A percentile compares a stretch with the other conserved stretches of the same genome.
phyloP scores from a whole-genome alignment of 345 rosid species.

The Gossypium turneri region DNA sequence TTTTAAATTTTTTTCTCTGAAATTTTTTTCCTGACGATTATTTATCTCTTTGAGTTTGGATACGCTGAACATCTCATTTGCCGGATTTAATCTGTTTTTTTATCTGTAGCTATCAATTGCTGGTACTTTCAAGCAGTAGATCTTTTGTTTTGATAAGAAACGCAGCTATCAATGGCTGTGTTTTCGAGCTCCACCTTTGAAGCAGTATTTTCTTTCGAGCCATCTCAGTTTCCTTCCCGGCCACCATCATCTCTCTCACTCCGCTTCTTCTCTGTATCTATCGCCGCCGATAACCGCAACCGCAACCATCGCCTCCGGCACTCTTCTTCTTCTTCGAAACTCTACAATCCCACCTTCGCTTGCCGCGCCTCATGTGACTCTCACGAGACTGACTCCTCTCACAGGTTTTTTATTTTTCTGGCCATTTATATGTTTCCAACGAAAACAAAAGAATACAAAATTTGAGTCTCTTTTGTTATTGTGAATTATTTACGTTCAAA shows the following conservation, averaged over 20 bases:
- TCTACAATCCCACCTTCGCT: neutral
- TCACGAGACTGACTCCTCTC: constrained; percentile 8
- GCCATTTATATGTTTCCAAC: neutral
- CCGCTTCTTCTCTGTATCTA: neutral
- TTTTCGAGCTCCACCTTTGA: neutral
- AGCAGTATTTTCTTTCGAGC: neutral
- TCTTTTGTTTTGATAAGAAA: neutral
- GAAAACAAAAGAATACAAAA: neutral
- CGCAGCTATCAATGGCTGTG: neutral
- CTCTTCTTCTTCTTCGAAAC: neutral
- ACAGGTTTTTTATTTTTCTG: neutral
- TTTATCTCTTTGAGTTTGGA: neutral
- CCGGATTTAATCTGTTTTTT: neutral
- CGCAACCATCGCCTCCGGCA: neutral
- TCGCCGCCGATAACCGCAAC: neutral
- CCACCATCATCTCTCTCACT: neutral
- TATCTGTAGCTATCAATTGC: neutral
- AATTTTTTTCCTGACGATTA: neutral
- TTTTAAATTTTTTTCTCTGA: neutral
- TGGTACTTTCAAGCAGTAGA: neutral
- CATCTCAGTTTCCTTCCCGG: neutral
- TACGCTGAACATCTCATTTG: neutral
- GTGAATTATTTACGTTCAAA: neutral
- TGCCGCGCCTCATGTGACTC: constrained; percentile 10
- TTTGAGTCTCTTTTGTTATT: neutral